Evolutionary conservation across 495 filamentous ascomycete species (phyloP), one percentile per base, ranked within the genome.

Genomic region (Hyaloscypha bicolor): DNA sequence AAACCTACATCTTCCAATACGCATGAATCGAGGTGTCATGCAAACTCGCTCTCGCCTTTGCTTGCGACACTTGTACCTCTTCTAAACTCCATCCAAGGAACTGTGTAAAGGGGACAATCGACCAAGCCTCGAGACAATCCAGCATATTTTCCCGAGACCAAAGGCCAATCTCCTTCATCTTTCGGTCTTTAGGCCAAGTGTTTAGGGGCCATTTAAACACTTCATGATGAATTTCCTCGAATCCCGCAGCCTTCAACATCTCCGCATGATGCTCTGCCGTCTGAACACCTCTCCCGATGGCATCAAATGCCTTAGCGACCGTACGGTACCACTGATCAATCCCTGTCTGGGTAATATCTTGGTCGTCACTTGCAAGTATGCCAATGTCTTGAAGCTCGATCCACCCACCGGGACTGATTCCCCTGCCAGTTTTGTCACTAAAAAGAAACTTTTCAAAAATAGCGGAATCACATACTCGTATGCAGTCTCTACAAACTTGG

Each of bases 211-310:
- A 74, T 70, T 86, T 87, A 60, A 74, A 77, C 6, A 80, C 39
- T 32, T 74, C 71, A 64, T 85, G 77, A n/a, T 83, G 68, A n/a
- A 89, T 79, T 65, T 88, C 83, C 21, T 81, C 76, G 68, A 89
- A 91, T 2, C 88, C 87, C 0, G 83, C 77, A 31, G 85, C 78
- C 64, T 78, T 76, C 74, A 87, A 80, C 75, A 33, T 16, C 51
- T 51, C 35, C 29, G 21, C 32, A n/a, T n/a, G 64, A 63, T 29
- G 45, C 51, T 30, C 19, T 31, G 2, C 79, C 74, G 35, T 30
- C n/a, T 25, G 22, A 30, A 55, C 31, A 8, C 30, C 11, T 48
- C 21, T n/a, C 29, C 30, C 52, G 22, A 25, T 21, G 22, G 16
- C 51, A 25, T 53, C 22, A 25, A 53, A 53, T n/a, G 51, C 51